These are phyloP conservation scores for Penicillium bialowiezense DNA, from an alignment of 495 filamentous ascomycete genomes.

Conservation along the genomic window DNA sequence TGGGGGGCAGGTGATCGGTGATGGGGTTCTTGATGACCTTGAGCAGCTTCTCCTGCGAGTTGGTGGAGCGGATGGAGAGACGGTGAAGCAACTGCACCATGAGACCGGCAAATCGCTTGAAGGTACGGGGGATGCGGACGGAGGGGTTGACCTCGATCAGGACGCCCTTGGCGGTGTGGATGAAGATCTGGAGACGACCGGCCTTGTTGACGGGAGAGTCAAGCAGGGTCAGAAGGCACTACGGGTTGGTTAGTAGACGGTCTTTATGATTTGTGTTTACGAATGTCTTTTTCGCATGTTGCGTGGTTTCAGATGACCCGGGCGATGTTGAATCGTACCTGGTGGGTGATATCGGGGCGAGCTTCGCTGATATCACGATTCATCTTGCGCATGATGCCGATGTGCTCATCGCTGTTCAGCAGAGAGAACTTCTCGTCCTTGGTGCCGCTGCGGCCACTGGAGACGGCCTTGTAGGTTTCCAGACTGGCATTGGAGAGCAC, in stretches of 20 bases:
- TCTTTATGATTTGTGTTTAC: conserved; percentile 1
- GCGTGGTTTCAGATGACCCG: background rate
- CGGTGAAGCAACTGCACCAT: conserved; percentile 99
- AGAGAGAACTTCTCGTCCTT: conserved; percentile 92
- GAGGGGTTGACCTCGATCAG: conserved; percentile 96
- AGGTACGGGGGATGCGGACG: conserved; percentile 94
- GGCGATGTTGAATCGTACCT: conserved; percentile 57
- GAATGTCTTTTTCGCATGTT: background rate
- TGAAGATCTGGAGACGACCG: conserved; percentile 95
- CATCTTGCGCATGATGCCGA: conserved; percentile 99
- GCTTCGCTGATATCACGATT: conserved; percentile 97
- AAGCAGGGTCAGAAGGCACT: conserved; percentile 96
- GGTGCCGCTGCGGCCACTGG: conserved; percentile 63
- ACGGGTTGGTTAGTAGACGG: background rate
- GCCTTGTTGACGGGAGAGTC: conserved; percentile 99
- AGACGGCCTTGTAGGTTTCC: conserved; percentile 89
- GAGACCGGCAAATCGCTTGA: conserved; percentile 96
- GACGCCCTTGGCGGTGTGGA: conserved; percentile 93
- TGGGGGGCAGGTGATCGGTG: conserved; percentile 91
- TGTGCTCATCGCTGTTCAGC: conserved; percentile 98
- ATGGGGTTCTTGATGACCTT: conserved; percentile 98
- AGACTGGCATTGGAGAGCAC: conserved; percentile 96
- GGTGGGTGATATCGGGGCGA: conserved; percentile 94
- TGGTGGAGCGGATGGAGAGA: conserved; percentile 90
- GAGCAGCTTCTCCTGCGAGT: conserved; percentile 93